These are phyloP conservation scores for Claviceps maximensis DNA, from an alignment of 2,329 filamentous ascomycete species.

Conservation along the genomic window DNA sequence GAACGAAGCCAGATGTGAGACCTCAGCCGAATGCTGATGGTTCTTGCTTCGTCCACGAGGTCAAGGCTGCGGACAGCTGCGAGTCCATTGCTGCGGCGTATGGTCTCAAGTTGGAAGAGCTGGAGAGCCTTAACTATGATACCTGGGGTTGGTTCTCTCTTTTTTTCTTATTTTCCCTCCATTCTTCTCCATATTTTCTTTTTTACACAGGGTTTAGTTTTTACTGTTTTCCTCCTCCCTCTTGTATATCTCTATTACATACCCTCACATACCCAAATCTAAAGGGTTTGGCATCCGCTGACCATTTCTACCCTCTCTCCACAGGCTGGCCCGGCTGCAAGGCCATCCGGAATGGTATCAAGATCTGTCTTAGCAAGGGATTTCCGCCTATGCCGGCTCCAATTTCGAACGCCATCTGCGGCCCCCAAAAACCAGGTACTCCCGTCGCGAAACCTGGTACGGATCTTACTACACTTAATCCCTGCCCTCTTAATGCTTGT, in stretches of 20 bases:
- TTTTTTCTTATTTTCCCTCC: not conserved
- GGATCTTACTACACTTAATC: conserved; percentile 13
- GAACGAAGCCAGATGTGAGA: conserved; percentile 7
- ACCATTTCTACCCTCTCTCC: not conserved
- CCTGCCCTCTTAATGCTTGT: conserved; percentile 13
- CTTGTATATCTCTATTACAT: too few relatives aligned
- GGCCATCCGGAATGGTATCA: not conserved
- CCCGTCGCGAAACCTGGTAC: conserved; percentile 6
- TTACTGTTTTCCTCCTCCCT: too few relatives aligned
- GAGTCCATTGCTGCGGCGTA: conserved; percentile 14
- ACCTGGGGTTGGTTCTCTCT: not conserved
- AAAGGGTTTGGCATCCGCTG: not conserved
- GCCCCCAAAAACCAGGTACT: conserved; percentile 13
- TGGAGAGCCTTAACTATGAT: not conserved
- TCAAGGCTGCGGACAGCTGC: conserved; percentile 23
- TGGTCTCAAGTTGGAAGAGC: not conserved
- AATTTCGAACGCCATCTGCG: conserved; percentile 11
- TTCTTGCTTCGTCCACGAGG: conserved; percentile 22
- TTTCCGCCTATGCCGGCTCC: conserved; percentile 12
- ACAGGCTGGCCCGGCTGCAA: not conserved
- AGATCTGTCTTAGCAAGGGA: conserved; percentile 13
- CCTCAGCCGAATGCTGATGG: conserved; percentile 13
- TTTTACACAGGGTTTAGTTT: too few relatives aligned
- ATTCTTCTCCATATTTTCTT: not conserved
- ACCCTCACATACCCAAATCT: too few relatives aligned